These are phyloP conservation scores for Suillus variegatus DNA, from an alignment of 768 basidiomycete genomes.

Conservation along the genomic window DNA sequence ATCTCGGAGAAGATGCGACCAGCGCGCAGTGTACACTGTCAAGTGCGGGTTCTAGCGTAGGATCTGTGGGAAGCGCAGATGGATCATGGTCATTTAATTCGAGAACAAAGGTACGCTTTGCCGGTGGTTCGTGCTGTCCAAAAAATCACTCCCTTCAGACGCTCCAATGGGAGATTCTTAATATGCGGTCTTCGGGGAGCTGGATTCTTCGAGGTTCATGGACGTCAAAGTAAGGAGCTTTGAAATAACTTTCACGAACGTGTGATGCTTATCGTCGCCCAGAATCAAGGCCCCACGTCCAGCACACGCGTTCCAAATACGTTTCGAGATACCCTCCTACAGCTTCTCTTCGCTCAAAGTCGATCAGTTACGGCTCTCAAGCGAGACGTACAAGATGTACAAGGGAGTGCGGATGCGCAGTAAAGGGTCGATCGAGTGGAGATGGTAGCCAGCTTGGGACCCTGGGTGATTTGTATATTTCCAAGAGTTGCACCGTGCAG, in stretches of 20 bases:
- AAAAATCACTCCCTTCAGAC: constrained; percentile 42
- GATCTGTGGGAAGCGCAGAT: constrained; percentile 38
- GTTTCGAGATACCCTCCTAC: constrained; percentile 68
- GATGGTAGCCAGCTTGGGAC: constrained; percentile 25
- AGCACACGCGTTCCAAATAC: constrained; percentile 71
- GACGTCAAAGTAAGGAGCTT: constrained; percentile 54
- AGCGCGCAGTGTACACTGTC: constrained; percentile 72
- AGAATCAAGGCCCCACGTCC: constrained; percentile 56
- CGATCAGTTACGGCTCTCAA: constrained; percentile 78
- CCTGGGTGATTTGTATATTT: not conserved
- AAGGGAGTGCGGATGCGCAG: constrained; percentile 78
- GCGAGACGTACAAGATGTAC: constrained; percentile 87
- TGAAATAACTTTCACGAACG: not conserved
- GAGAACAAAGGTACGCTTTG: constrained; percentile 50
- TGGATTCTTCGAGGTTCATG: constrained; percentile 82
- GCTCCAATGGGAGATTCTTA: constrained; percentile 78
- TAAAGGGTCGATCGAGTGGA: constrained; percentile 33
- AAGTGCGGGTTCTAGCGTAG: constrained; percentile 53
- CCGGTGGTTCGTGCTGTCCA: not conserved
- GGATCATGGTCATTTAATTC: constrained; percentile 85
- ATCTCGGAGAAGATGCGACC: constrained; percentile 73
- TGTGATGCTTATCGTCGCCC: constrained; percentile 24
- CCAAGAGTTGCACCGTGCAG: not conserved
- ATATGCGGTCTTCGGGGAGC: constrained; percentile 62
- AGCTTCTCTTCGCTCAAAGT: constrained; percentile 83